Conservation (phyloP, 208 protist species). For the Naegleria fowleri region DNA sequence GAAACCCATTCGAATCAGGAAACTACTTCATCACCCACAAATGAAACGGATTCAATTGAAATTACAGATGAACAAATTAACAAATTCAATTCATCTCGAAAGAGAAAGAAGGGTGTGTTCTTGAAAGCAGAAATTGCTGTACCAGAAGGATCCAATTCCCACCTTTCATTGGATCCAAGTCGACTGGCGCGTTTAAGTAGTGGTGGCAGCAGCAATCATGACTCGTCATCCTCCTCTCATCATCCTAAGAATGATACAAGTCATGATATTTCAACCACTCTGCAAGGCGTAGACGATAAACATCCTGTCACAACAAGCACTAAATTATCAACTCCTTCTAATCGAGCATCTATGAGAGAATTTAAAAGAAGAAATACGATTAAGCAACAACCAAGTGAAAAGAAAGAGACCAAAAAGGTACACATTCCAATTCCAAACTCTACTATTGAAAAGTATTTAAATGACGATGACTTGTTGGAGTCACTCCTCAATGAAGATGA, state of each 20-base stretch:
- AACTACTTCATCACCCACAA: neutral
- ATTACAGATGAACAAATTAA: neutral
- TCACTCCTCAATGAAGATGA: neutral
- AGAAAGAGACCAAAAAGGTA: neutral
- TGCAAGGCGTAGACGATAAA: too few species aligned
- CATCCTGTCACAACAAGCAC: too few species aligned
- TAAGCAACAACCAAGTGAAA: neutral
- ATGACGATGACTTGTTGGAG: neutral
- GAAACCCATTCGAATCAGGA: neutral
- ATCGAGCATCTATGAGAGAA: neutral
- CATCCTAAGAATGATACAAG: too few species aligned
- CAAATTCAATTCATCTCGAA: neutral
- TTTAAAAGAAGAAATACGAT: neutral
- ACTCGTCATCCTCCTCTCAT: too few species aligned
- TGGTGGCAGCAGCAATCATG: too few species aligned
- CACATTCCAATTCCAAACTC: neutral
- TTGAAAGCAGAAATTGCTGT: neutral
- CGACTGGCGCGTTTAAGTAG: too few species aligned
- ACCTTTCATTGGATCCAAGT: too few species aligned
- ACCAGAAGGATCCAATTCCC: neutral
- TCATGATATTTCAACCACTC: too few species aligned
- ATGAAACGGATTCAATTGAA: neutral
- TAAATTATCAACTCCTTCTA: neutral
- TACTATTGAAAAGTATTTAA: neutral
- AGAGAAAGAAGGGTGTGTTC: neutral